These are phyloP conservation scores for Termitomyces sp. DNA, from an alignment of 768 basidiomycete species.

Conservation along the genomic window DNA sequence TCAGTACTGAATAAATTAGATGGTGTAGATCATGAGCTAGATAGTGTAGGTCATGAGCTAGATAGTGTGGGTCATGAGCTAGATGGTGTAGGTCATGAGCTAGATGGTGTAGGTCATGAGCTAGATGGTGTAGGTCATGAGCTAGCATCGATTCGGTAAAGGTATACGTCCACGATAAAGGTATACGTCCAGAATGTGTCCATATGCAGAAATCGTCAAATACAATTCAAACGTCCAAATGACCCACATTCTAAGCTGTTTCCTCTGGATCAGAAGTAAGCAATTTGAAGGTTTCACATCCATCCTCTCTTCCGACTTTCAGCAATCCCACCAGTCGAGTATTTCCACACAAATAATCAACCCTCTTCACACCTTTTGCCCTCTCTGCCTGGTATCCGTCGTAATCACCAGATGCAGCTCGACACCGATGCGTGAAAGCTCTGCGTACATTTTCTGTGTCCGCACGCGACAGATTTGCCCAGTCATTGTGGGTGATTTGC, in stretches of 20 bases:
- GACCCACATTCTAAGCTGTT: background rate
- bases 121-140: too few species aligned
- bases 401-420: slow-evolving; percentile 15
- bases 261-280: background rate
- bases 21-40: too few species aligned
- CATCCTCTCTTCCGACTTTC: slow-evolving; percentile 29
- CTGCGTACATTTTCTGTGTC: slow-evolving; percentile 27
- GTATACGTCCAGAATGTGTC: too few species aligned
- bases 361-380: slow-evolving; percentile 49
- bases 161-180: too few species aligned
- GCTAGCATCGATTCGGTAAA: too few species aligned
- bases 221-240: background rate
- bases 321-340: slow-evolving; percentile 44
- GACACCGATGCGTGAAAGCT: slow-evolving; percentile 36
- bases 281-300: slow-evolving; percentile 31
- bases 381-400: slow-evolving; percentile 28
- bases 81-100: too few species aligned
- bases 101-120: too few species aligned
- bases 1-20: too few species aligned
- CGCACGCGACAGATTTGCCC: slow-evolving; percentile 23
- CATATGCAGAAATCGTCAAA: background rate
- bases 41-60: too few species aligned
- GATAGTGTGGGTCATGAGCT: too few species aligned
- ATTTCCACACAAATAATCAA: slow-evolving; percentile 51
- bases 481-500: slow-evolving; percentile 36